These are phyloP conservation scores for Cerrena zonata DNA, from an alignment of 1,284 basidiomycete species.

Conservation along the genomic window DNA sequence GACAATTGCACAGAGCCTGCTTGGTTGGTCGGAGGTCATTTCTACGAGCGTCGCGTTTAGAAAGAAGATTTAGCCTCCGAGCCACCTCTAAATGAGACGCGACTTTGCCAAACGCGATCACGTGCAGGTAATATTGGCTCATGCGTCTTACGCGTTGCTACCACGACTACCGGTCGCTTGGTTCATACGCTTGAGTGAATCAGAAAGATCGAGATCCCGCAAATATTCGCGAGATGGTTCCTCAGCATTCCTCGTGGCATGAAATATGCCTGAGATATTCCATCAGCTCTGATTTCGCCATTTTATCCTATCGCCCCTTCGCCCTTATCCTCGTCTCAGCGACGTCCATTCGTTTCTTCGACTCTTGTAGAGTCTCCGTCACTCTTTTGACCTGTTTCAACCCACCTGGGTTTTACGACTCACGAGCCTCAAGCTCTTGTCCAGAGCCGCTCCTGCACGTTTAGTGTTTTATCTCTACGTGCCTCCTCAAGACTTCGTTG, in stretches of 20 bases:
- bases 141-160: constrained; percentile 1
- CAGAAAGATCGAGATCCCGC: background rate
- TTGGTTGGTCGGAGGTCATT: background rate
- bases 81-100: background rate
- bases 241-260: background rate
- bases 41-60: background rate
- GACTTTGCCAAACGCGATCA: background rate
- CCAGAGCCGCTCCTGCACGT: background rate
- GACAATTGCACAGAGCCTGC: background rate
- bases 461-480: background rate
- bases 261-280: background rate
- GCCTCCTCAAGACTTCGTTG: background rate
- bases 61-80: background rate
- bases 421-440: background rate
- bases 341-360: background rate
- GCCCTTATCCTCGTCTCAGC: background rate
- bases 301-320: background rate
- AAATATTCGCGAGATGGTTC: background rate
- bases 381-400: background rate
- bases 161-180: background rate
- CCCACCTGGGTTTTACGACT: background rate
- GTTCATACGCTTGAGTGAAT: background rate
- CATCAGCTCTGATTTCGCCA: background rate
- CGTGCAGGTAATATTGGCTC: background rate
- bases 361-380: background rate